Evolutionary conservation across 2,329 filamentous ascomycete species (phyloP), one percentile per base, ranked within the genome.

Genomic region (Lachnellula subtilissima): DNA sequence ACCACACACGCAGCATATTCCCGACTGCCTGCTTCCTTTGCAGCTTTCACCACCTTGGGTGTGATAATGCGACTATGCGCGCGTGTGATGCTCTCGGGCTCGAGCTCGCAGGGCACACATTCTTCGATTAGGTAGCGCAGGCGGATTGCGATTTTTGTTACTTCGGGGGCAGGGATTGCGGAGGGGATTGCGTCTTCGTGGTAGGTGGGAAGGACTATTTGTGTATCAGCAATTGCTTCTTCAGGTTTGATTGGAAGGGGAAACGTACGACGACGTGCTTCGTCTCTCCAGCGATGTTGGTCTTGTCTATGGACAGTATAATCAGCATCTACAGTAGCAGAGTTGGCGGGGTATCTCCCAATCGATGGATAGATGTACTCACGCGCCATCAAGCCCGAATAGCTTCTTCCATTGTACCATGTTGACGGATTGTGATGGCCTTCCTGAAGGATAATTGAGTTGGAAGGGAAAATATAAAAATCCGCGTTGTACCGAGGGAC

Each of bases 101-200:
- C 87, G 40, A 99, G 79, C 72, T 99, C 94, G 75, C 90, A 97
- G 1, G 93, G 89, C 25, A 99, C 83, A 54, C 91, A 87, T 70
- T 91, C 83, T 73, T 96, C 91, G 66, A 99, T 85, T 64, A 96
- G 85, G 70, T 95, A 91, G 66, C 93, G 95, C 61, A 99, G 78
- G 55, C 91, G 89, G 15, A 99, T 81, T 25, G 92, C 93, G 54
- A 95, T 81, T 70, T 92, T 92, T 59, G 93, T 97, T 59, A 97
- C 92, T 66, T 94, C 87, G 57, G 81, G 78, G 12, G 92, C 79
- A 1, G 89, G 83, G 37, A 93, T 85, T 28, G 88, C 84, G 11
- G 89, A 85, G 43, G 84, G 73, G 45, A 86, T 74, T 1, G 77
- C 70, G 12, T 82, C 79, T 62, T 83, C 77, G 63, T 78, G 77